A percentile compares a stretch with the other conserved stretches of the same genome.
Conservation (phyloP, 2,329 filamentous ascomycete species). For the Plectosphaerella cucumerina region DNA sequence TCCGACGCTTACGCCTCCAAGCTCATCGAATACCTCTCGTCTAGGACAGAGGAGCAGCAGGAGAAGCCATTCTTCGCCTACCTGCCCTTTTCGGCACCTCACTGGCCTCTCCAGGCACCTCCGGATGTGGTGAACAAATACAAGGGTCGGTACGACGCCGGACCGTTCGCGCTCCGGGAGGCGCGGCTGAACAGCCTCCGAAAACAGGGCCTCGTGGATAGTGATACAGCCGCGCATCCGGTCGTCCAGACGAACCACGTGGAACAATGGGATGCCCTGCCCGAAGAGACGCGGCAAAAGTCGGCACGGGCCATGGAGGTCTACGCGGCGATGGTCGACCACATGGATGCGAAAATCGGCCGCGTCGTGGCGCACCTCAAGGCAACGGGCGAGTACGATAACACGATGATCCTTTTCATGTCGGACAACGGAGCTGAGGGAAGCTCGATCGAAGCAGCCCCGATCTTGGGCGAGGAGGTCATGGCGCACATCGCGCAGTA, state of each 20-base stretch:
- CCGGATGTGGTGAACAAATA: slow-evolving; percentile 52
- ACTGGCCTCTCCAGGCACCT: slow-evolving; percentile 60
- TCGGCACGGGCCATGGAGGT: slow-evolving; percentile 55
- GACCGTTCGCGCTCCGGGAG: slow-evolving; percentile 51
- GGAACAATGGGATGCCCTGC: slow-evolving; percentile 42
- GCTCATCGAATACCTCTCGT: slow-evolving; percentile 42
- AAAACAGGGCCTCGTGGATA: slow-evolving; percentile 49
- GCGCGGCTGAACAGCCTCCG: slow-evolving; percentile 51
- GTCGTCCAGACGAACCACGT: slow-evolving; percentile 43
- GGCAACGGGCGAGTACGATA: slow-evolving; percentile 53
- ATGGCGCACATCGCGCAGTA: slow-evolving; percentile 38
- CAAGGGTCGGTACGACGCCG: slow-evolving; percentile 55
- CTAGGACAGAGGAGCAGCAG: slow-evolving; percentile 27
- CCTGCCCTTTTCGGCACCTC: slow-evolving; percentile 57
- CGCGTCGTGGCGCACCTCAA: slow-evolving; percentile 54
- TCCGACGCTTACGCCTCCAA: slow-evolving; percentile 48
- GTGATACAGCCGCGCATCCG: slow-evolving; percentile 45
- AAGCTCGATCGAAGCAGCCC: slow-evolving; percentile 53
- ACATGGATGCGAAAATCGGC: slow-evolving; percentile 57
- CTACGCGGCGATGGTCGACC: slow-evolving; percentile 61
- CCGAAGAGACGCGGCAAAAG: slow-evolving; percentile 38
- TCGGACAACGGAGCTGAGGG: slow-evolving; percentile 61
- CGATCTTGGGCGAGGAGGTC: slow-evolving; percentile 49
- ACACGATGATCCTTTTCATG: slow-evolving; percentile 62
- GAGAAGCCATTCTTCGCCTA: slow-evolving; percentile 53